These are phyloP conservation scores for Penicillium fuscoglaucum DNA, from an alignment of 2,329 filamentous ascomycete genomes.

Conservation along the genomic window DNA sequence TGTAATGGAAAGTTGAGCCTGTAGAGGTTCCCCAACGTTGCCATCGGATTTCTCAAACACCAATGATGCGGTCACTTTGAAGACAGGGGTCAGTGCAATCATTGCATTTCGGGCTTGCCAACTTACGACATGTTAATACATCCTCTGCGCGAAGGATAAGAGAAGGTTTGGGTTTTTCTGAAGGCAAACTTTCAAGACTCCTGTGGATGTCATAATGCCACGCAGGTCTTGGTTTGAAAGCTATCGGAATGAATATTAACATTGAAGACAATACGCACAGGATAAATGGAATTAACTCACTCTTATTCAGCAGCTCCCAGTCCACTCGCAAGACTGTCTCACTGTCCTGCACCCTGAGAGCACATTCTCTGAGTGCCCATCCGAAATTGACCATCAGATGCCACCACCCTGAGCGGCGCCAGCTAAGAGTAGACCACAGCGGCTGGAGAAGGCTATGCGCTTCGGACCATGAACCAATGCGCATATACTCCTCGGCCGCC, in stretches of 20 bases:
- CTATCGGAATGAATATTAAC: constrained; percentile 23
- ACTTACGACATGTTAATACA: constrained; percentile 50
- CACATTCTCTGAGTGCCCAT: constrained; percentile 56
- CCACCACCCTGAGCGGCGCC: constrained; percentile 63
- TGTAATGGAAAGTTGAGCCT: constrained; percentile 55
- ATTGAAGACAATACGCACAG: neutral
- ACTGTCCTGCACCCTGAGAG: constrained; percentile 46
- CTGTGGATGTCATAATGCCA: constrained; percentile 50
- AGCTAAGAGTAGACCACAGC: constrained; percentile 58
- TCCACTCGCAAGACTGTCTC: constrained; percentile 54
- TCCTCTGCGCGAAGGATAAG: constrained; percentile 52
- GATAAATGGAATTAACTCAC: constrained; percentile 26
- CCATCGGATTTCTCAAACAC: constrained; percentile 56
- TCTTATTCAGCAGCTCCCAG: constrained; percentile 55
- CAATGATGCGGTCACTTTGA: constrained; percentile 52
- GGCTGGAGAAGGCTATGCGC: constrained; percentile 54
- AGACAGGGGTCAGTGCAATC: constrained; percentile 20
- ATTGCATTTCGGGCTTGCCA: neutral
- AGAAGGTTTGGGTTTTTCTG: constrained; percentile 44
- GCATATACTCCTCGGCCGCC: constrained; percentile 56
- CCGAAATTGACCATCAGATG: constrained; percentile 55
- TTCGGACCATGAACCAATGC: constrained; percentile 51
- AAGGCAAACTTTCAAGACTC: constrained; percentile 44
- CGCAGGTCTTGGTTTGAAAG: constrained; percentile 37
- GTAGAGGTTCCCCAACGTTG: constrained; percentile 59